phyloP scores from a whole-genome alignment of 345 rosid genomes.

The Nasturtium officinale region DNA sequence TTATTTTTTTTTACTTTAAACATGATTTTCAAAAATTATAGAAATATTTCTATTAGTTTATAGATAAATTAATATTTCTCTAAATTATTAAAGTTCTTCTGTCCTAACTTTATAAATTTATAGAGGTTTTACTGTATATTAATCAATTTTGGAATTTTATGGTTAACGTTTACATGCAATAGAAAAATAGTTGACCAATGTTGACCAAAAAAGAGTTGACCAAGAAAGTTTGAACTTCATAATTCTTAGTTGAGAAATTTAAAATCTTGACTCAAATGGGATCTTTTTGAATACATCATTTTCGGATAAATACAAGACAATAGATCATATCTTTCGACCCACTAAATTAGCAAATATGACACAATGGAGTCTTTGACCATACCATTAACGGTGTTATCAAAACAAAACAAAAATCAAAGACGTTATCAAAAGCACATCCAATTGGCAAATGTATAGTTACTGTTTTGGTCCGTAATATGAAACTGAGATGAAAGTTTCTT shows the following conservation, averaged over 20 bases:
- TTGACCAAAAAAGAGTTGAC: conserved; percentile 6
- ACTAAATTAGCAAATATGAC: conserved; percentile 34
- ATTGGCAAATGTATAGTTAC: conserved; percentile 17
- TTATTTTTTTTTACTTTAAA: too few relatives aligned
- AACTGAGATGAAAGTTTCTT: conserved; percentile 30
- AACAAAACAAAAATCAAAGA: conserved; percentile 42
- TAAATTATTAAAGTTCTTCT: too few relatives aligned
- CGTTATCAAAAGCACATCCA: conserved; percentile 37
- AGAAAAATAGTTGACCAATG: conserved; percentile 19
- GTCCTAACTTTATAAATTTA: too few relatives aligned
- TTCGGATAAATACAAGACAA: conserved; percentile 35
- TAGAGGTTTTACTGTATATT: too few relatives aligned
- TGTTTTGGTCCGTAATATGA: conserved; percentile 34
- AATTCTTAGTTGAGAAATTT: conserved; percentile 8
- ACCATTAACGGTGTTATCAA: conserved; percentile 23
- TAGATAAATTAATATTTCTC: too few relatives aligned
- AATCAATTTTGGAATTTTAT: not conserved
- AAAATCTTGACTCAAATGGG: conserved; percentile 18
- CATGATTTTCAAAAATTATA: too few relatives aligned
- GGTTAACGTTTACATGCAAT: conserved; percentile 1
- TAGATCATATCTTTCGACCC: conserved; percentile 8
- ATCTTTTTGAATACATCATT: conserved; percentile 24
- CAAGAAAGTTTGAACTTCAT: not conserved
- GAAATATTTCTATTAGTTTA: too few relatives aligned
- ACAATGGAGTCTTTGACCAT: conserved; percentile 44